These are phyloP conservation scores for Hanseniaspora nectarophila DNA, from an alignment of 805 yeast genomes.

Conservation along the genomic window DNA sequence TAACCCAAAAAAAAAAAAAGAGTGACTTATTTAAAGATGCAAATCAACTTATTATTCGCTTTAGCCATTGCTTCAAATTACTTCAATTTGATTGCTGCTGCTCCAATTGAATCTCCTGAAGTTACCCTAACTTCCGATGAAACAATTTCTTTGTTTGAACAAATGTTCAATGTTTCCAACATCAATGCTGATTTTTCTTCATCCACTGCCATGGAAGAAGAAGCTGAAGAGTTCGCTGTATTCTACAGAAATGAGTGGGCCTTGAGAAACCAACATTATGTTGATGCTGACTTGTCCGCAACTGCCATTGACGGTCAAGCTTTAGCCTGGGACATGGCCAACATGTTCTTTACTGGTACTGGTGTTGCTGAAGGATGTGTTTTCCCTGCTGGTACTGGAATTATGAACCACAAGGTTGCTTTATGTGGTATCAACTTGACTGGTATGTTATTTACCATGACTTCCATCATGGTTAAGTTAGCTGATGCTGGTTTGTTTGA, in stretches of 20 bases:
- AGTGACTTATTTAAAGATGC: neutral
- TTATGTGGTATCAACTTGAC: constrained; percentile 9
- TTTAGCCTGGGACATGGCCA: constrained; percentile 7
- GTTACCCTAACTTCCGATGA: neutral
- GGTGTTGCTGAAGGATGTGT: constrained; percentile 5
- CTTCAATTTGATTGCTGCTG: neutral
- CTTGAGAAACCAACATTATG: neutral
- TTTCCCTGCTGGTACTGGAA: neutral
- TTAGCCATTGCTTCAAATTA: neutral
- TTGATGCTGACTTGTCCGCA: neutral
- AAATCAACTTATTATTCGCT: neutral
- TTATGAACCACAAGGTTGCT: neutral
- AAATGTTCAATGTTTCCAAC: neutral
- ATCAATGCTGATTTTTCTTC: neutral
- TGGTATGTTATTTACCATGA: constrained; percentile 5
- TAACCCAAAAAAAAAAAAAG: neutral
- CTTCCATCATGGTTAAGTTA: constrained; percentile 1
- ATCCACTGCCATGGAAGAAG: neutral
- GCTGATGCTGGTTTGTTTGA: neutral
- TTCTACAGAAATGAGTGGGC: neutral
- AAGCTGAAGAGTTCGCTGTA: neutral
- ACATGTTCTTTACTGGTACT: constrained; percentile 9
- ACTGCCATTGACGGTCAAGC: neutral
- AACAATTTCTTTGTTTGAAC: neutral
- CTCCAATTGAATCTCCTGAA: neutral